phyloP scores from a whole-genome alignment of 2,329 filamentous ascomycete species.

The Trichophyton mentagrophytes region DNA sequence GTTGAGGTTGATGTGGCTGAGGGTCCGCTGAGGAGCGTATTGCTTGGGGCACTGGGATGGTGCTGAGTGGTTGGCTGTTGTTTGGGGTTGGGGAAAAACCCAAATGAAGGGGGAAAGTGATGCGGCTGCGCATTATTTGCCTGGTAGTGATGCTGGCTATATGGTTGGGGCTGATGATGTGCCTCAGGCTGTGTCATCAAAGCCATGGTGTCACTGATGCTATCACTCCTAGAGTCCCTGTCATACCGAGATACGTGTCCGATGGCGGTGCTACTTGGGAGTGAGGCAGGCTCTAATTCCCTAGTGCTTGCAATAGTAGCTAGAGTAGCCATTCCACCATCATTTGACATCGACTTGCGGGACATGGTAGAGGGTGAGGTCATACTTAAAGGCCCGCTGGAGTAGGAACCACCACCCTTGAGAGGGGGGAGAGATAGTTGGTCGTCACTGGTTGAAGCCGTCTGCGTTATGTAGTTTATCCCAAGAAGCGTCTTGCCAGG shows the following conservation, averaged over 20 bases:
- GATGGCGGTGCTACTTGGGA: neutral
- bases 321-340: slow-evolving; percentile 8
- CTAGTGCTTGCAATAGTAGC: slow-evolving; percentile 5
- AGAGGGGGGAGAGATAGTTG: slow-evolving; percentile 12
- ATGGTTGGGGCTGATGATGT: neutral
- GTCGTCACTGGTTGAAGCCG: slow-evolving; percentile 10
- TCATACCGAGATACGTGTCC: neutral
- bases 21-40: slow-evolving; percentile 7
- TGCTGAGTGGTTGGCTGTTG: neutral
- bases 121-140: neutral
- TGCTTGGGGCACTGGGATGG: neutral
- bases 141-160: neutral
- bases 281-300: slow-evolving; percentile 1
- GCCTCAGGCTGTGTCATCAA: slow-evolving; percentile 4
- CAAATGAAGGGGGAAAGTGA: neutral
- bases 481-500: slow-evolving; percentile 11
- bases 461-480: slow-evolving; percentile 14
- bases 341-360: neutral
- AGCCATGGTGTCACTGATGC: slow-evolving; percentile 1
- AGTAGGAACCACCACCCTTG: slow-evolving; percentile 6
- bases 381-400: neutral
- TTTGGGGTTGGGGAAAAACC: slow-evolving; percentile 1
- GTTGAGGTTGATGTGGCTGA: slow-evolving; percentile 3
- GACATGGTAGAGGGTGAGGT: slow-evolving; percentile 5
- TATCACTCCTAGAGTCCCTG: slow-evolving; percentile 8